These are phyloP conservation scores for Fusarium xylarioides DNA, from an alignment of 2,329 filamentous ascomycete genomes.

Conservation along the genomic window DNA sequence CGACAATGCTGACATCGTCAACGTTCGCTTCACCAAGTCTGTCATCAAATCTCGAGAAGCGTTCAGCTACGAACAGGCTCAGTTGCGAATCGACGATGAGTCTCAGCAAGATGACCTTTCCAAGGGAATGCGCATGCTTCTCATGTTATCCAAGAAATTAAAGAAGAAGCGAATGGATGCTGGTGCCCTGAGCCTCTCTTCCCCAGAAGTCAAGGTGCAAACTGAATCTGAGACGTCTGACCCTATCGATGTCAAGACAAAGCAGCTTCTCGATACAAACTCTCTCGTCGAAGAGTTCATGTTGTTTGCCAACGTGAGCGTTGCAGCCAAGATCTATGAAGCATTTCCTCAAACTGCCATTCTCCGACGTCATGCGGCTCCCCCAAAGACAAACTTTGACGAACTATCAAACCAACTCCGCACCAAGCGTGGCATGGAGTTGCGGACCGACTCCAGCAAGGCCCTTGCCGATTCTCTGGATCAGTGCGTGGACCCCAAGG, in stretches of 20 bases:
- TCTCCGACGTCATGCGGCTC: slow-evolving; percentile 88
- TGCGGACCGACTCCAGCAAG: slow-evolving; percentile 86
- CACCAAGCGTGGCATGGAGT: slow-evolving; percentile 81
- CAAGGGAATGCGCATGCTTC: slow-evolving; percentile 83
- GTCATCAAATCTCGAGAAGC: slow-evolving; percentile 97
- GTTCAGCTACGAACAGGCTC: slow-evolving; percentile 97
- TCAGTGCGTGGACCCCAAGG: slow-evolving; percentile 76
- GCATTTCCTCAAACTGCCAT: slow-evolving; percentile 96
- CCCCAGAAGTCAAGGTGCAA: slow-evolving; percentile 97
- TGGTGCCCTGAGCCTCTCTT: slow-evolving; percentile 92
- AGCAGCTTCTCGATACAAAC: slow-evolving; percentile 93
- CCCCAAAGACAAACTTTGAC: slow-evolving; percentile 96
- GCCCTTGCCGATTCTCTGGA: slow-evolving; percentile 95
- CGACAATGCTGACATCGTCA: slow-evolving; percentile 83
- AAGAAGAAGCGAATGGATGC: slow-evolving; percentile 96
- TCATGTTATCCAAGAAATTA: slow-evolving; percentile 90
- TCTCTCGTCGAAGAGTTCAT: slow-evolving; percentile 99
- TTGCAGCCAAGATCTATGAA: slow-evolving; percentile 88
- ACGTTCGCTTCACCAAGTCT: slow-evolving; percentile 91
- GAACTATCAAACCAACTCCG: slow-evolving; percentile 91
- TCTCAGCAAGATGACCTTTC: slow-evolving; percentile 91
- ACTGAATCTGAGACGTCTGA: slow-evolving; percentile 96
- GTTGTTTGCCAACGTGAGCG: slow-evolving; percentile 96
- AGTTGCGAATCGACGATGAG: slow-evolving; percentile 89
- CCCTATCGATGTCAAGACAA: slow-evolving; percentile 95